phyloP scores from a whole-genome alignment of 2,329 filamentous ascomycete genomes.

The Rosellinia necatrix region DNA sequence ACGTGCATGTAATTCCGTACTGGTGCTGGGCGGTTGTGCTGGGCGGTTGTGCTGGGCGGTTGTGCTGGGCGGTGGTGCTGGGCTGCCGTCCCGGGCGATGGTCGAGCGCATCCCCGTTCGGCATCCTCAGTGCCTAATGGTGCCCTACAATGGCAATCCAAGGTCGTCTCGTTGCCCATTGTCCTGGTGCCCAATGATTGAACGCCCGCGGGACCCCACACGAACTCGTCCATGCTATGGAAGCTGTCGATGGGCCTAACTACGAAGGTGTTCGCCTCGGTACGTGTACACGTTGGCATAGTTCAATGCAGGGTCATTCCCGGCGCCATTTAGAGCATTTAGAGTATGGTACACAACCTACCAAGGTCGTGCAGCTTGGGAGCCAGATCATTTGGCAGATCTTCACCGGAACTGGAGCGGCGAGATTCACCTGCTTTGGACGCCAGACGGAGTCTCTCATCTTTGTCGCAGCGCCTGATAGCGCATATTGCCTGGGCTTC shows the following conservation, averaged over 20 bases:
- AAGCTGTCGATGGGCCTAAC: conserved; percentile 16
- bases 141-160: conserved; percentile 28
- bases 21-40: no score
- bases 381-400: conserved; percentile 34
- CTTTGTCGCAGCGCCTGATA: conserved; percentile 19
- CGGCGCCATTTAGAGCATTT: conserved; percentile 10
- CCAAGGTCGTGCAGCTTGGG: conserved; percentile 33
- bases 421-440: conserved; percentile 24
- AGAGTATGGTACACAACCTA: conserved; percentile 13
- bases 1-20: conserved; percentile 14
- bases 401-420: conserved; percentile 28
- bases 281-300: conserved; percentile 28
- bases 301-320: conserved; percentile 29
- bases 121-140: conserved; percentile 29
- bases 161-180: conserved; percentile 16
- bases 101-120: conserved; percentile 22
- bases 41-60: no score
- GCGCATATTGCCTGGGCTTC: conserved; percentile 13
- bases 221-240: conserved; percentile 1
- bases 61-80: no score
- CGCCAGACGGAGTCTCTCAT: conserved; percentile 16
- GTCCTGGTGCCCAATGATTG: conserved; percentile 28
- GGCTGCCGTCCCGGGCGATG: background rate
- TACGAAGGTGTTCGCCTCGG: conserved; percentile 24
- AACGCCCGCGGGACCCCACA: conserved; percentile 15